Conservation (phyloP, 805 yeast species). For the Scheffersomyces coipomensis region DNA sequence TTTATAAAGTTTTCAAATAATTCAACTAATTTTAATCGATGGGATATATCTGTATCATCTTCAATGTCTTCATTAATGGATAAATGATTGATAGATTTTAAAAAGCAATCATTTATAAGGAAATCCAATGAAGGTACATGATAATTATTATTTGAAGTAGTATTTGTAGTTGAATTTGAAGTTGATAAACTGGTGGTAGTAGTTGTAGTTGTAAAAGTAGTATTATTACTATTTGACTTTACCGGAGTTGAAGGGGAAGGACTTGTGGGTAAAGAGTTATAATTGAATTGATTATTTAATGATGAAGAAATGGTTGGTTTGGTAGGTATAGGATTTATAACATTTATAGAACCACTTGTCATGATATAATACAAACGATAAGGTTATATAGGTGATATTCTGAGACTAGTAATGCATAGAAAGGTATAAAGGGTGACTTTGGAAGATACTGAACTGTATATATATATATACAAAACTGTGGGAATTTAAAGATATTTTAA, state of each 20-base stretch:
- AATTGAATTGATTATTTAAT: not conserved
- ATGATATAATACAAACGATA: too few species aligned
- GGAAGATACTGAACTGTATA: too few species aligned
- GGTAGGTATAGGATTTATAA: not conserved
- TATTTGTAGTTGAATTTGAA: not conserved
- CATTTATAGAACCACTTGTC: too few species aligned
- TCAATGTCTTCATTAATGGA: too few species aligned
- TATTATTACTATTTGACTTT: too few species aligned
- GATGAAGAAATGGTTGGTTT: not conserved
- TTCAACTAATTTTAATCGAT: constrained; percentile 12
- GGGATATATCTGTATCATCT: constrained; percentile 12
- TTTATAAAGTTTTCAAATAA: constrained; percentile 30
- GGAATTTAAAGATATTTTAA: too few species aligned
- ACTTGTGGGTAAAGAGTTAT: not conserved
- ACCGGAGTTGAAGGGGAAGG: not conserved
- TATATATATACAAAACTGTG: too few species aligned
- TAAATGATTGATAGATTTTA: constrained; percentile 16
- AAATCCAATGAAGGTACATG: constrained; percentile 16
- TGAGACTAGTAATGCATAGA: too few species aligned
- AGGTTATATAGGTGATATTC: too few species aligned
- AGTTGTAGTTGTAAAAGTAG: not conserved
- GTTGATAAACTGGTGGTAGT: not conserved
- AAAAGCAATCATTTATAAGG: constrained; percentile 33
- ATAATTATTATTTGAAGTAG: not conserved
- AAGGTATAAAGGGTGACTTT: too few species aligned